Percentiles rank a stretch among this genome's conserved stretches.
Conservation (phyloP, 2,329 filamentous ascomycete species). For the Xylaria sp. region DNA sequence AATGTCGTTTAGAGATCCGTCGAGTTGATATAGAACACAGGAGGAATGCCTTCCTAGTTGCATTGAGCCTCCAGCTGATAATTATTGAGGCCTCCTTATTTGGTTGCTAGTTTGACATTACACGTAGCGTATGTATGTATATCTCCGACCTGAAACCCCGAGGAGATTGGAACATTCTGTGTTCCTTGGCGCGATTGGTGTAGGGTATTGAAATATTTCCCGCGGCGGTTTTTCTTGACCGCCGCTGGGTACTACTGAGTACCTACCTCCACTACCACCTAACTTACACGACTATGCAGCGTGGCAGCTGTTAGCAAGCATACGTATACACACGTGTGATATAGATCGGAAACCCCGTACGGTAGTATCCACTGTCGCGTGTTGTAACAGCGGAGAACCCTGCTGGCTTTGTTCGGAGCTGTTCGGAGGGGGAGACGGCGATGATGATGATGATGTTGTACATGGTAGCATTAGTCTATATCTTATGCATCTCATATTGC, state of each 20-base stretch:
- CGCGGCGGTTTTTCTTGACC: not conserved
- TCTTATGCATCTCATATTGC: slow-evolving; percentile 25
- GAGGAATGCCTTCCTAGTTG: too few relatives aligned
- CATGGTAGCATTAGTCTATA: not conserved
- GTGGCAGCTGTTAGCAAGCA: too few relatives aligned
- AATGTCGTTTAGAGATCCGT: too few relatives aligned
- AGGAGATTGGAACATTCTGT: slow-evolving; percentile 4
- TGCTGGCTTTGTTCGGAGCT: not conserved
- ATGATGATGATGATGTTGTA: not conserved
- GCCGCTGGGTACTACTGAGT: not conserved
- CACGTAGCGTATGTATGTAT: too few relatives aligned
- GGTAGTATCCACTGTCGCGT: slow-evolving; percentile 24
- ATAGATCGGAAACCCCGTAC: slow-evolving; percentile 7
- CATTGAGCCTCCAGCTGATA: too few relatives aligned
- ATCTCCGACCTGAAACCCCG: too few relatives aligned
- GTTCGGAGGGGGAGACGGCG: too few relatives aligned
- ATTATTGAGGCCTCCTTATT: too few relatives aligned
- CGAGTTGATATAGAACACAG: too few relatives aligned
- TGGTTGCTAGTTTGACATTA: too few relatives aligned
- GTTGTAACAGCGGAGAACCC: slow-evolving; percentile 16
- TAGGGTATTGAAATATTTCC: not conserved
- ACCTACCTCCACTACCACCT: too few relatives aligned
- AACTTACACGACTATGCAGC: too few relatives aligned
- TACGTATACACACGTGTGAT: not conserved
- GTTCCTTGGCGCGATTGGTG: not conserved